Evolutionary conservation across 2,329 filamentous ascomycete genomes (phyloP).

Genomic region (Xylariaceae sp.): DNA sequence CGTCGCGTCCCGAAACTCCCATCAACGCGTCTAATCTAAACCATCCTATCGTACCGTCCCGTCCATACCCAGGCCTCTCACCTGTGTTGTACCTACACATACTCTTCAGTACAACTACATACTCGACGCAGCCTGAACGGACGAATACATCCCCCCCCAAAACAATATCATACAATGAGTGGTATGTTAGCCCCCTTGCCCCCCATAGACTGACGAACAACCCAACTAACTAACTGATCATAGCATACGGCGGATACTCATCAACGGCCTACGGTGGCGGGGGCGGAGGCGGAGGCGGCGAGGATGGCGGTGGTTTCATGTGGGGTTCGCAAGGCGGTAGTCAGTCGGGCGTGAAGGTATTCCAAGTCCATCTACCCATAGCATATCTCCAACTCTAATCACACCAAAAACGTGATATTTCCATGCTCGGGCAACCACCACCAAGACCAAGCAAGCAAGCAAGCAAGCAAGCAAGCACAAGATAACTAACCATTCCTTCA

Average conservation of each 20-base stretch:
- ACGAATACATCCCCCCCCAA: neutral
- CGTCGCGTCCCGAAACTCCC: neutral
- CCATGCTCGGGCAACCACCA: neutral
- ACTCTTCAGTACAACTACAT: no score
- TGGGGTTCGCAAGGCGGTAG: constrained; percentile 56
- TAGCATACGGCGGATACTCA: constrained; percentile 47
- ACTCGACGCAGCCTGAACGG: neutral
- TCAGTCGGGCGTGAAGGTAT: constrained; percentile 36
- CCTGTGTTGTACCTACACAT: no score
- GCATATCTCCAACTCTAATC: no score
- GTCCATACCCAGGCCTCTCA: neutral
- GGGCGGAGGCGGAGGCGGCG: constrained; percentile 52
- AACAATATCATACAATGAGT: constrained; percentile 13
- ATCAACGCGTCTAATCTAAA: neutral
- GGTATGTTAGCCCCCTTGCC: constrained; percentile 9
- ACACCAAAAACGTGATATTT: no score
- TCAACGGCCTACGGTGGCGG: constrained; percentile 45
- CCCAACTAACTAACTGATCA: constrained; percentile 9
- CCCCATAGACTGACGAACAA: constrained; percentile 2
- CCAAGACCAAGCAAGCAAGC: neutral
- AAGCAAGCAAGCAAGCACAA: neutral
- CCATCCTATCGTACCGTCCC: neutral
- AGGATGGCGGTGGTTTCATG: constrained; percentile 58
- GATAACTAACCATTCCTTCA: constrained; percentile 1
- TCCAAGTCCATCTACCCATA: neutral